Base-by-base conservation (phyloP, 2,329 filamentous ascomycete genomes). In the Penicillium vulpinum region DNA sequence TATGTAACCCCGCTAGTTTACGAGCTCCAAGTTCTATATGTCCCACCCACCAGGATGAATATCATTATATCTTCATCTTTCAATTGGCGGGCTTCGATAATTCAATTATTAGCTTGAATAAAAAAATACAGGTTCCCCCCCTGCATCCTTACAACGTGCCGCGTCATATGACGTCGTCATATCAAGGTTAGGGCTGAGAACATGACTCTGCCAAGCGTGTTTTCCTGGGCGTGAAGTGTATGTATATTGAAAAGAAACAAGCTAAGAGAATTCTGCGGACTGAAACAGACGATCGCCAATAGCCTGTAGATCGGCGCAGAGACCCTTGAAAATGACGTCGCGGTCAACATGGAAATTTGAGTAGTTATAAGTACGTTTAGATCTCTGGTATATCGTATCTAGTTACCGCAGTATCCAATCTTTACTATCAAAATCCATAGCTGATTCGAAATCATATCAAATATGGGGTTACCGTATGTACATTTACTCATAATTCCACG, bases 391-490 rank as follows among this genome's bases (percentile, higher is more conserved):
- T 13, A 15, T 13, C 29, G 29, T 31, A 31, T 11, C n/a, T 26
- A n/a, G n/a, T 3, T 3, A 36, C 8, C 8, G 8, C 22, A n/a
- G 2, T 18, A 26, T 43, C 7, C 5, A n/a, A 9, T 15, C 13
- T 26, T 26, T n/a, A 43, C 10, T 31, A n/a, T 10, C 9, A 26
- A 28, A 24, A n/a, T 31, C 5, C 3, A 6, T 26, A 18, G 8
- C 24, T n/a, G 28, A n/a, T 4, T 36, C 6, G 5, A 26, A 38
- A 38, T 18, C 22, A 18, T 22, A 13, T 18, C 18, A 31, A 22
- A 22, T 24, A 52, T 52, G 49, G 49, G 49, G 6, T 18, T 52
- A 22, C 29, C 49, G 49, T 52, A 22, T 16, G 49, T 45, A 2
- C 9, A 35, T 16, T 11, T 15, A 6, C 29, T 18, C n/a, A 9